Base-by-base conservation (phyloP, 2,329 filamentous ascomycete species). In the Epichloe sibirici region DNA sequence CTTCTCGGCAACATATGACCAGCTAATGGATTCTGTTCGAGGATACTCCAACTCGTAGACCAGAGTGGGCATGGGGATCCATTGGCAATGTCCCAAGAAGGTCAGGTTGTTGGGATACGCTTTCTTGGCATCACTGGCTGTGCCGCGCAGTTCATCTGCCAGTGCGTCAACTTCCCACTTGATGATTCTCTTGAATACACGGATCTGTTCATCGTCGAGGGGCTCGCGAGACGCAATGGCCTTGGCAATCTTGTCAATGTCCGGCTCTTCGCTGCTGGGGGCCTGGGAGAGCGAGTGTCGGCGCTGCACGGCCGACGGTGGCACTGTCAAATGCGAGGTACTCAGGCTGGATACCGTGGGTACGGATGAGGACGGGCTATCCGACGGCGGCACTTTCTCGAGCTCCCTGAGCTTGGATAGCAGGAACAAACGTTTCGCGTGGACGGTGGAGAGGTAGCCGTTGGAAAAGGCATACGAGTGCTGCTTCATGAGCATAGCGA, bases 401-500 rank as follows among this genome's bases (percentile, higher is more conserved):
- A 88, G 72, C 56, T 82, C 74, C 52, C 77, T 74, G 28, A 88
- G 65, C 53, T 71, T 74, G 4, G 59, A 62, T 9, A 71, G 62
- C n/a, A 79, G 64, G n/a, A 65, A 61, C 11, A 62, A 58, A 2
- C 77, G 71, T 52, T 71, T 71, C 53, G 77, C 74, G 61, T 82
- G 79, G 3, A 79, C 70, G 21, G 78, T 76, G 3, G 78, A 88
- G 49, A 84, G 71, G 56, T 90, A 78, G 6, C 87, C 86, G 59
- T 90, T 90, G 66, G 88, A 90, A 58, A 88, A 88, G 4, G 83
- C 77, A 61, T 88, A 90, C 17, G 82, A 85, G 63, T 90, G 87
- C 66, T 89, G 85, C 70, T 91, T 91, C 87, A 90, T 90, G 25
- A 90, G 64, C 75, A 90, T 85, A 3, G 86, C 79, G 52, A 90